Percentiles rank a stretch among this genome's conserved stretches.
Evolutionary conservation across 2,329 filamentous ascomycete genomes (phyloP).

Genomic region (Colletotrichum sp.): DNA sequence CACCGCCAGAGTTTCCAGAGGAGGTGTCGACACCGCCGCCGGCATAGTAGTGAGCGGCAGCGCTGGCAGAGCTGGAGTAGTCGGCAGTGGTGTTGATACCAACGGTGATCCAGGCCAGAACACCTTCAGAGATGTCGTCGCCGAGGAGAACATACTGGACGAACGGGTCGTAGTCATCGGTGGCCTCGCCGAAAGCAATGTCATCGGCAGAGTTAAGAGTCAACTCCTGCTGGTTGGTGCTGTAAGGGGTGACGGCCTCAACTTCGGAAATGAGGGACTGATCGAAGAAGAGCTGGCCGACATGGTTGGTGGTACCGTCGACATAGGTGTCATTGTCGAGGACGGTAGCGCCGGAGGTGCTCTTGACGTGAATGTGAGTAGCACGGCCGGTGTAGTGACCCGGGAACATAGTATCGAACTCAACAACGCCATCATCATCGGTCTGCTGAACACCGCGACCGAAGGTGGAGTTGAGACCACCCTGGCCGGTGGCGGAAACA

Average conservation of each 20-base stretch:
- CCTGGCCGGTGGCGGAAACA: constrained; percentile 23
- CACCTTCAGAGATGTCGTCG: not conserved
- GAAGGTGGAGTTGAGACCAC: not conserved
- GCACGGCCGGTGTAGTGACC: constrained; percentile 49
- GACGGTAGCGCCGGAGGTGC: not conserved
- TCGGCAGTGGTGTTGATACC: not conserved
- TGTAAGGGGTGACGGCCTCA: constrained; percentile 52
- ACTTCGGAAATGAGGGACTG: constrained; percentile 34
- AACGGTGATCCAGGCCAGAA: not conserved
- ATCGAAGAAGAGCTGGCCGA: not conserved
- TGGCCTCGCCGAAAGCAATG: not conserved
- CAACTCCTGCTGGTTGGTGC: constrained; percentile 46
- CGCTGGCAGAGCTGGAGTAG: not conserved
- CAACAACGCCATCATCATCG: constrained; percentile 24
- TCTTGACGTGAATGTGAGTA: constrained; percentile 48
- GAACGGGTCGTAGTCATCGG: not conserved
- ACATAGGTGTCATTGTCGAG: not conserved
- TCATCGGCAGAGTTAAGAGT: constrained; percentile 30
- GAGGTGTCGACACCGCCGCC: not conserved
- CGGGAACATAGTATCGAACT: constrained; percentile 47
- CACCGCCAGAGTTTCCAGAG: not conserved
- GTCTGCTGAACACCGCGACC: constrained; percentile 18
- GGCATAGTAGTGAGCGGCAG: not conserved
- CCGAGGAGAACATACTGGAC: not conserved
- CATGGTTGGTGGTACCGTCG: constrained; percentile 31